A percentile compares a stretch with the other conserved stretches of the same genome.
Evolutionary conservation across 495 filamentous ascomycete genomes (phyloP).

Genomic region (Penicillium dipodomyicola): DNA sequence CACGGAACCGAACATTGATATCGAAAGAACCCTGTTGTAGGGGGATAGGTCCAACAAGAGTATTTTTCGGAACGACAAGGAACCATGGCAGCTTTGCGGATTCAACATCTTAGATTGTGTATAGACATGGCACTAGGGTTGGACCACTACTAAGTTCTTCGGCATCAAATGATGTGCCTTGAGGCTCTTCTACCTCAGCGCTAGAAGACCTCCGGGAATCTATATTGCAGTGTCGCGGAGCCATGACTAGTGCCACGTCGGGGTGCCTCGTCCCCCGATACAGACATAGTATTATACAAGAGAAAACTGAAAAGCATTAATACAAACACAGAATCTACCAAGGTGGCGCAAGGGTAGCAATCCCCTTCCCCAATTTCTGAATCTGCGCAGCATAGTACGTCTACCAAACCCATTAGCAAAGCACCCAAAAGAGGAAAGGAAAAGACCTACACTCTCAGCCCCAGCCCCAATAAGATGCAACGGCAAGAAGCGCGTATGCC

Average conservation of each 20-base stretch:
- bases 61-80: no score
- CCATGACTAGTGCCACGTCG: background rate
- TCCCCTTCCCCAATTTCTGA: constrained; percentile 34
- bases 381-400: constrained; percentile 44
- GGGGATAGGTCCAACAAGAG: no score
- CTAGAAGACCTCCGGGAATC: background rate
- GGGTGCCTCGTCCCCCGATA: background rate
- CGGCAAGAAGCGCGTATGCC: constrained; percentile 33
- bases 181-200: background rate
- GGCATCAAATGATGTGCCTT: background rate
- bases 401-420: constrained; percentile 22
- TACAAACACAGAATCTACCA: constrained; percentile 7
- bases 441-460: constrained; percentile 39
- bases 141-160: background rate
- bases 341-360: constrained; percentile 31
- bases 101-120: no score
- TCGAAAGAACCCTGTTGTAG: no score
- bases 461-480: constrained; percentile 44
- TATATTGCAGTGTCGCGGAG: background rate
- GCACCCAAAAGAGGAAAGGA: constrained; percentile 6
- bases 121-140: background rate
- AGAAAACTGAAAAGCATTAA: background rate
- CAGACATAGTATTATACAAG: background rate
- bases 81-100: no score
- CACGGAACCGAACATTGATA: no score